phyloP scores from a whole-genome alignment of 2,329 filamentous ascomycete species.

The Nigrospora osmanthi region DNA sequence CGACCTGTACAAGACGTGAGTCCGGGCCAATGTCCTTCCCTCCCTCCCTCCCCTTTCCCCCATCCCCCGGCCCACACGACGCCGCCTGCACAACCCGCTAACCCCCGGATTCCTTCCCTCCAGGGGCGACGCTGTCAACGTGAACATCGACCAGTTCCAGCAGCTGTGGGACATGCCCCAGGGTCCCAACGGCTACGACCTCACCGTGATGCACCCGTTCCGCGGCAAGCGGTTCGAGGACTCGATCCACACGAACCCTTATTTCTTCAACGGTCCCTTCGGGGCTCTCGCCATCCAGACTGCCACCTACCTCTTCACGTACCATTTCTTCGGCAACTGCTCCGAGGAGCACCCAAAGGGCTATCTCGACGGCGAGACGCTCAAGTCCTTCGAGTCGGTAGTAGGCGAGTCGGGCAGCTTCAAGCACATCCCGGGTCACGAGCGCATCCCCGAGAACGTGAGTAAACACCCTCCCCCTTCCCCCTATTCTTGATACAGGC shows the following conservation, averaged over 20 bases:
- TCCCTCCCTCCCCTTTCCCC: no score
- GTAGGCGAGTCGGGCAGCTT: constrained; percentile 16
- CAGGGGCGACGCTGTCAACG: not conserved
- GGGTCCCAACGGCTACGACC: constrained; percentile 7
- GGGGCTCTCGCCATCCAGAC: constrained; percentile 14
- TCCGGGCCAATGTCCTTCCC: constrained; percentile 6
- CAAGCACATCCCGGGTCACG: constrained; percentile 8
- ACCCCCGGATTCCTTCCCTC: constrained; percentile 1
- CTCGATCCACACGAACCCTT: constrained; percentile 19
- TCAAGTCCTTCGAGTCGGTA: constrained; percentile 11
- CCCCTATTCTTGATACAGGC: no score
- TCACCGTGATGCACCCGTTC: constrained; percentile 9
- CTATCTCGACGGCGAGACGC: constrained; percentile 9
- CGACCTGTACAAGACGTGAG: constrained; percentile 14
- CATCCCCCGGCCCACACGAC: no score
- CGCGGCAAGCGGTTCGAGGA: constrained; percentile 12
- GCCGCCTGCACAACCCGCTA: no score
- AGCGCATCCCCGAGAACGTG: constrained; percentile 31
- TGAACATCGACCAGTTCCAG: constrained; percentile 13
- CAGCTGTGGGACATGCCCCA: constrained; percentile 10
- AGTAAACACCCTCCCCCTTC: no score
- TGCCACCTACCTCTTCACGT: constrained; percentile 18
- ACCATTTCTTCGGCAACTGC: constrained; percentile 21
- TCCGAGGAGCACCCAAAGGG: constrained; percentile 18
- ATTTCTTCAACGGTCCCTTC: constrained; percentile 21